These are phyloP conservation scores for Claviceps sp. DNA, from an alignment of 2,329 filamentous ascomycete genomes.

Conservation along the genomic window DNA sequence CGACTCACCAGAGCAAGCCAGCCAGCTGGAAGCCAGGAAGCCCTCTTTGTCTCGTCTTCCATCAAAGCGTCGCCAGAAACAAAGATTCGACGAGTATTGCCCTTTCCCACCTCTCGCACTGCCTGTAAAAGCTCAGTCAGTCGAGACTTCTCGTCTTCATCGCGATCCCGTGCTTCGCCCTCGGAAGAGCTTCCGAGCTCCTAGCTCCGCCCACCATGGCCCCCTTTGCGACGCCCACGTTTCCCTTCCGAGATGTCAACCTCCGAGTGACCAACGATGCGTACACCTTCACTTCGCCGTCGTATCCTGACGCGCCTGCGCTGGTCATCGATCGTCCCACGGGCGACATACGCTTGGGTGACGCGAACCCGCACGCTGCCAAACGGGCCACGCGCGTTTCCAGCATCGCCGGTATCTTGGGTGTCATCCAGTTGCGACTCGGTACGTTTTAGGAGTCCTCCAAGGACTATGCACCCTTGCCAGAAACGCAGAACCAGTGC, in stretches of 20 bases:
- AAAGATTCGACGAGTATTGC: no score
- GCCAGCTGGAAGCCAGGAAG: no score
- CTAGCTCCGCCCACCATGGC: slow-evolving; percentile 18
- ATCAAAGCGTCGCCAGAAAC: no score
- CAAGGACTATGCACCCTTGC: background rate
- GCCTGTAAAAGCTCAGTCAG: background rate
- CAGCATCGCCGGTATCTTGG: slow-evolving; percentile 88
- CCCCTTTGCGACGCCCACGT: slow-evolving; percentile 22
- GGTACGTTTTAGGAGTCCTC: slow-evolving; percentile 39
- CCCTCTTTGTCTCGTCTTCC: no score
- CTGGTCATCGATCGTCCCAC: slow-evolving; percentile 85
- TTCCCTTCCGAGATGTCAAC: slow-evolving; percentile 92
- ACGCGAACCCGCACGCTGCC: slow-evolving; percentile 60
- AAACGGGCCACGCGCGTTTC: slow-evolving; percentile 65
- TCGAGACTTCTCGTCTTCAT: background rate
- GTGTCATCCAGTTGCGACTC: slow-evolving; percentile 83
- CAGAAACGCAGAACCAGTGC: background rate
- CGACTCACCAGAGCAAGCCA: no score
- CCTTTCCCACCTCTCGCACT: no score
- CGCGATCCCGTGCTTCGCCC: background rate
- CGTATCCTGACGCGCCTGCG: slow-evolving; percentile 75
- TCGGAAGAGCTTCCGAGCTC: background rate
- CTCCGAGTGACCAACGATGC: slow-evolving; percentile 82
- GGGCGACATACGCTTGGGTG: slow-evolving; percentile 74
- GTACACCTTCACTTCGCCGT: slow-evolving; percentile 94